Conservation (phyloP, 495 filamentous ascomycete species). For the Xylaria sp. region DNA sequence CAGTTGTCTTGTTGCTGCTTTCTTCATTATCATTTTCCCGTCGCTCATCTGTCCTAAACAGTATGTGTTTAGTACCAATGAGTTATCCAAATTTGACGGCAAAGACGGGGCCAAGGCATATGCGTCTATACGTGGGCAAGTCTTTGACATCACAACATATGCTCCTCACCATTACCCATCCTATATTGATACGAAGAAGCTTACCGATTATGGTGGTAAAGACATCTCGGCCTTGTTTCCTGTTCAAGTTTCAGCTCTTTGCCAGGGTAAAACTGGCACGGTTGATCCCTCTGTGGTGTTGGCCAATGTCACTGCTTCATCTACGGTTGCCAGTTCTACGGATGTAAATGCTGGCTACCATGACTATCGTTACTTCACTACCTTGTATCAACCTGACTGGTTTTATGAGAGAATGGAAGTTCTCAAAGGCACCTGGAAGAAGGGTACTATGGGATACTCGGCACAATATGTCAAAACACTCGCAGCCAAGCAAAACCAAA, state of each 20-base stretch:
- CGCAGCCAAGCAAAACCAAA: slow-evolving; percentile 66
- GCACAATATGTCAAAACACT: slow-evolving; percentile 75
- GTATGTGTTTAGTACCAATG: slow-evolving; percentile 80
- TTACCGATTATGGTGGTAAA: slow-evolving; percentile 81
- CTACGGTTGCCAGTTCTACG: slow-evolving; percentile 65
- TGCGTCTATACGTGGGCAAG: slow-evolving; percentile 83
- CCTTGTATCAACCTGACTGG: slow-evolving; percentile 88
- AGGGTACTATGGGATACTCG: slow-evolving; percentile 88
- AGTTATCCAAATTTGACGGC: slow-evolving; percentile 77
- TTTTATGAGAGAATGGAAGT: slow-evolving; percentile 83
- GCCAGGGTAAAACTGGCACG: slow-evolving; percentile 71
- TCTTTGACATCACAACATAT: slow-evolving; percentile 82
- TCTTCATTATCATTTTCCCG: slow-evolving; percentile 91
- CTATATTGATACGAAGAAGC: slow-evolving; percentile 65
- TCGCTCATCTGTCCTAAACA: slow-evolving; percentile 89
- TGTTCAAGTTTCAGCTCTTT: slow-evolving; percentile 91
- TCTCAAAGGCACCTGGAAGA: slow-evolving; percentile 79
- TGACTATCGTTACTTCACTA: slow-evolving; percentile 86
- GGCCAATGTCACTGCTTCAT: slow-evolving; percentile 75
- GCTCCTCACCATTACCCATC: slow-evolving; percentile 80
- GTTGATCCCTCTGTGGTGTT: slow-evolving; percentile 74
- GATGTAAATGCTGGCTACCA: slow-evolving; percentile 85
- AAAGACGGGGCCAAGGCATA: slow-evolving; percentile 68
- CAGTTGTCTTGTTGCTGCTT: slow-evolving; percentile 75
- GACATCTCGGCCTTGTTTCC: slow-evolving; percentile 92